Conservation (phyloP, 495 filamentous ascomycete species). For the Hypoxylon rickii region DNA sequence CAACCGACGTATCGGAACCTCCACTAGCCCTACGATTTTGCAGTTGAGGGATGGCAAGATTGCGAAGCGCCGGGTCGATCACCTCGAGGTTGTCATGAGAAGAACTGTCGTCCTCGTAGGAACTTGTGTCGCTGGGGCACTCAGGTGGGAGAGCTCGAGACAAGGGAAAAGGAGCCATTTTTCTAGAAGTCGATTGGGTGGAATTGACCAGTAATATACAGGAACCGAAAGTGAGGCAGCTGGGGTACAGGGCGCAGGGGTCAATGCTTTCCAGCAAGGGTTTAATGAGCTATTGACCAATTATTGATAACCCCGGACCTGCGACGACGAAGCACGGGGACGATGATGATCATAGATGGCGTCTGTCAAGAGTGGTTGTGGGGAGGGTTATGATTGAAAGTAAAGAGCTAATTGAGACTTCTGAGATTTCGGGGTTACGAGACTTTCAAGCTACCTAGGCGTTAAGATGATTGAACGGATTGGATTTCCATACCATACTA, state of each 20-base stretch:
- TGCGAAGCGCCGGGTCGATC: conserved; percentile 33
- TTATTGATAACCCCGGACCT: conserved; percentile 15
- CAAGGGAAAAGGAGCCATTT: conserved; percentile 24
- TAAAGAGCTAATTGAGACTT: too few relatives aligned
- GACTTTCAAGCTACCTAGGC: too few relatives aligned
- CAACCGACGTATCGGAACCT: conserved; percentile 26
- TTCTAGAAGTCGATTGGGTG: conserved; percentile 18
- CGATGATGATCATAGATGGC: conserved; percentile 9
- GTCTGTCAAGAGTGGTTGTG: conserved; percentile 19
- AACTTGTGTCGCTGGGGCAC: conserved; percentile 31
- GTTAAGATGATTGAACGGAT: too few relatives aligned
- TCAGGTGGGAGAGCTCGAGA: conserved; percentile 9
- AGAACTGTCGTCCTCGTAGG: conserved; percentile 14
- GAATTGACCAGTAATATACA: conserved; percentile 23
- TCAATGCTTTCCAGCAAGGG: conserved; percentile 24
- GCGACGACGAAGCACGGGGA: conserved; percentile 16
- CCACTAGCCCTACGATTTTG: conserved; percentile 34
- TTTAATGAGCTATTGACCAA: conserved; percentile 22
- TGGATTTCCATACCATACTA: too few relatives aligned
- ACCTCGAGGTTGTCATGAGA: conserved; percentile 27
- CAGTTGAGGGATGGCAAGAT: conserved; percentile 40
- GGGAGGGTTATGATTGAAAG: background rate
- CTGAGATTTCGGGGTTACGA: too few relatives aligned
- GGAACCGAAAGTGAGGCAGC: conserved; percentile 19
- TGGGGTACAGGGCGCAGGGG: conserved; percentile 32